Conservation (phyloP, 768 basidiomycete species). For the Collybia nuda region DNA sequence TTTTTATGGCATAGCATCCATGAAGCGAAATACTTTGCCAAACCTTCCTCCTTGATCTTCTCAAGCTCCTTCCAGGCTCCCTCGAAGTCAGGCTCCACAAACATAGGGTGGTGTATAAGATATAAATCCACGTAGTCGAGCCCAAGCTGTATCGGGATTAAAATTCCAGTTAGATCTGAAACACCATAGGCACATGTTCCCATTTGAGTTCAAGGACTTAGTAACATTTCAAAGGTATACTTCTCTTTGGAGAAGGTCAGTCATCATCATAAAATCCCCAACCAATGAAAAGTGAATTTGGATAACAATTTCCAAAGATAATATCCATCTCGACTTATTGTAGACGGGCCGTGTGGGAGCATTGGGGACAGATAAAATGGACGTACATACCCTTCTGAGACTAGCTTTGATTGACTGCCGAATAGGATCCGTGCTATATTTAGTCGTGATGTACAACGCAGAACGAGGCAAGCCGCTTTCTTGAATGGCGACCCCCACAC, state of each 20-base stretch:
- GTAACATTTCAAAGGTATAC: no score
- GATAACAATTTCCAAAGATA: no score
- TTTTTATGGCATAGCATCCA: neutral
- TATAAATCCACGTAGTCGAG: conserved; percentile 66
- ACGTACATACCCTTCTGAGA: conserved; percentile 42
- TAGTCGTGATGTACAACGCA: conserved; percentile 54
- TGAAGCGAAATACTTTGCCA: conserved; percentile 33
- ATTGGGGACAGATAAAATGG: neutral
- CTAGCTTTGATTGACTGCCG: conserved; percentile 43
- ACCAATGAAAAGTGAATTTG: no score
- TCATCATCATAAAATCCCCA: no score
- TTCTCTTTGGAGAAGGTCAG: no score
- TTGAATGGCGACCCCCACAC: conserved; percentile 38
- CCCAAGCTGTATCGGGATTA: conserved; percentile 44
- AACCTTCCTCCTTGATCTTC: conserved; percentile 43
- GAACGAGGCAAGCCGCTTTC: conserved; percentile 44
- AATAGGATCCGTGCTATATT: conserved; percentile 43
- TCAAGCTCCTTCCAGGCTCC: conserved; percentile 58
- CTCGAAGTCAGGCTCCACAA: conserved; percentile 31
- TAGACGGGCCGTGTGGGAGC: no score
- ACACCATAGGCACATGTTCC: neutral
- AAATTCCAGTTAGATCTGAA: neutral
- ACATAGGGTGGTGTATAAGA: conserved; percentile 56
- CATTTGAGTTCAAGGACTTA: no score
- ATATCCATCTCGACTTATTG: no score